phyloP scores from a whole-genome alignment of 352 stramenopile species.

The Globisporangium sylvaticum region DNA sequence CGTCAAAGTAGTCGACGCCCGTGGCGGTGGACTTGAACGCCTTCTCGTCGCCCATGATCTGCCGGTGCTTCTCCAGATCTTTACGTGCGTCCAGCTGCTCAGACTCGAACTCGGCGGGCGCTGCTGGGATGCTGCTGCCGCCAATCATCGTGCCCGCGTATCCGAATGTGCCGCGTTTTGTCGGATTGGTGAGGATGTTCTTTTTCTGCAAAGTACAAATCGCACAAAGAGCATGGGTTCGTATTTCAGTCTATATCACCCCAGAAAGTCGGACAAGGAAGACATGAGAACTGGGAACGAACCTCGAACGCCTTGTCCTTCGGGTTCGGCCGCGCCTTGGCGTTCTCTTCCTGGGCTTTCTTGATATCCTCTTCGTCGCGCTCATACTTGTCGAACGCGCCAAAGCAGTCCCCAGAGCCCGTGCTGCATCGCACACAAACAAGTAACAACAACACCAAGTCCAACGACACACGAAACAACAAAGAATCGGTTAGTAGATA shows the following conservation, averaged over 20 bases:
- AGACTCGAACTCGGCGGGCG: constrained; percentile 65
- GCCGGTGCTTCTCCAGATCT: constrained; percentile 38
- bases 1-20: constrained; percentile 69
- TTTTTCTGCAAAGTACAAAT: constrained; percentile 29
- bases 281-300: not conserved
- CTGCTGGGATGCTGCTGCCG: constrained; percentile 29
- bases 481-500: not conserved
- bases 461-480: too few relatives aligned
- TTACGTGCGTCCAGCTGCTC: constrained; percentile 29
- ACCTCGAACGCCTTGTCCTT: constrained; percentile 61
- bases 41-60: constrained; percentile 61
- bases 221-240: not conserved
- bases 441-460: not conserved
- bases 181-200: constrained; percentile 60
- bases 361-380: constrained; percentile 62
- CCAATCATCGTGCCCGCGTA: constrained; percentile 71
- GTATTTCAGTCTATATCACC: too few relatives aligned
- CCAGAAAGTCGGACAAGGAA: not conserved
- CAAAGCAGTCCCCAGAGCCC: constrained; percentile 67
- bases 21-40: constrained; percentile 68
- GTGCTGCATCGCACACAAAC: constrained; percentile 25
- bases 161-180: constrained; percentile 68
- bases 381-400: constrained; percentile 60
- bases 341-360: constrained; percentile 41
- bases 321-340: constrained; percentile 30